Conservation (phyloP, 352 stramenopile species). For the Aphanomyces euteiches region DNA sequence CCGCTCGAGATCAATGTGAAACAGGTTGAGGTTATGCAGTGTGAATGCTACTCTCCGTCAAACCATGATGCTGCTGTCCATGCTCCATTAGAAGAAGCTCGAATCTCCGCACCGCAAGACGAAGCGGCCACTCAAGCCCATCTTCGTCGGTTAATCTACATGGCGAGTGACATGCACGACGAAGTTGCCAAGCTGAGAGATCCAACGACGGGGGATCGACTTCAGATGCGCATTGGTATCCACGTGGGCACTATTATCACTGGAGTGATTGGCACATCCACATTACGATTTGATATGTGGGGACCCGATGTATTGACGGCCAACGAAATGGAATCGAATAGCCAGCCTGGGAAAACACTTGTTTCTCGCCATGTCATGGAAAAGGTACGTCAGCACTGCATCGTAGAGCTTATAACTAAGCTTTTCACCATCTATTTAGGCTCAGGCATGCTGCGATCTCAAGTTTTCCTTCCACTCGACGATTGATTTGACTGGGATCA, state of each 20-base stretch:
- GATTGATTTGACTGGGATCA: constrained; percentile 64
- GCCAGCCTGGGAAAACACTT: constrained; percentile 72
- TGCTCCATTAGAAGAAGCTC: background rate
- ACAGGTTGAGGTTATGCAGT: background rate
- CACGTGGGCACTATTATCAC: constrained; percentile 86
- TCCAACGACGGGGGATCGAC: constrained; percentile 70
- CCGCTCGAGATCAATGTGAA: constrained; percentile 33
- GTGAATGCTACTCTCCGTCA: background rate
- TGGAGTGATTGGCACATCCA: constrained; percentile 81
- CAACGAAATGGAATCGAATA: constrained; percentile 83
- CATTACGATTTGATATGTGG: constrained; percentile 88
- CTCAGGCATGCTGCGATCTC: constrained; percentile 47
- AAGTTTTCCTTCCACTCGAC: constrained; percentile 77
- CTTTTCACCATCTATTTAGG: constrained; percentile 15
- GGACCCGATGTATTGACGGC: constrained; percentile 73
- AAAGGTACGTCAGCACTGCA: constrained; percentile 38
- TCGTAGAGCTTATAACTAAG: background rate
- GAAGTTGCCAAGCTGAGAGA: constrained; percentile 79
- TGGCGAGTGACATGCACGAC: constrained; percentile 85
- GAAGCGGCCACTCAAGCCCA: constrained; percentile 33
- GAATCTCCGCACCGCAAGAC: background rate
- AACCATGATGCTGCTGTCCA: background rate
- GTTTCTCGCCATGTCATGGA: constrained; percentile 77
- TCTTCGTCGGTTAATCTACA: constrained; percentile 67
- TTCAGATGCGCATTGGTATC: constrained; percentile 87